phyloP scores from a whole-genome alignment of 2,329 filamentous ascomycete species.

The Daldinia eschscholtzii region DNA sequence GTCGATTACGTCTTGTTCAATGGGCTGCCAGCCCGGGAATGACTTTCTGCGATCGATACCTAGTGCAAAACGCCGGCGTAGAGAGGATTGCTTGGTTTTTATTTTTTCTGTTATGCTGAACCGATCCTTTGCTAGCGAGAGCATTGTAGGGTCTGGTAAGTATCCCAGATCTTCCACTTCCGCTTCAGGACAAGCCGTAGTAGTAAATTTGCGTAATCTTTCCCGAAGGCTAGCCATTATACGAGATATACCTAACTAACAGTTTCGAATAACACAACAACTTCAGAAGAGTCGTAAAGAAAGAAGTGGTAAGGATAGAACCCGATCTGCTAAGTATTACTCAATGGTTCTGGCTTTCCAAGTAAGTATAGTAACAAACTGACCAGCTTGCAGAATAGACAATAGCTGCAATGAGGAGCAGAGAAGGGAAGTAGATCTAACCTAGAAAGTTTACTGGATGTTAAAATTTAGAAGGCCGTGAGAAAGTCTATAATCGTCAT shows the following conservation, averaged over 20 bases:
- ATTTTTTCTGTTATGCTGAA: background rate
- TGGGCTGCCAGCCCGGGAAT: constrained; percentile 8
- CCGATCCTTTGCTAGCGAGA: background rate
- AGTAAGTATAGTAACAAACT: constrained; percentile 28
- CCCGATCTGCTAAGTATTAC: constrained; percentile 14
- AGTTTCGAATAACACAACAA: constrained; percentile 2
- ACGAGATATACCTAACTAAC: constrained; percentile 5
- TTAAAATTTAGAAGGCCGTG: background rate
- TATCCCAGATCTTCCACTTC: constrained; percentile 1
- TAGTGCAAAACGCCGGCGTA: constrained; percentile 28
- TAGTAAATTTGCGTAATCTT: constrained; percentile 14
- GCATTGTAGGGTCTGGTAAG: background rate
- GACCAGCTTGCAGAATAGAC: constrained; percentile 7
- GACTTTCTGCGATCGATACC: constrained; percentile 24
- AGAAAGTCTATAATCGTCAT: background rate
- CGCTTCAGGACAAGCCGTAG: background rate
- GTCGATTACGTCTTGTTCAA: background rate
- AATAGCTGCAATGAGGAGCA: background rate
- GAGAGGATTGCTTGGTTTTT: constrained; percentile 7
- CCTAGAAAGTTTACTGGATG: background rate
- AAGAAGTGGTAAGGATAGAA: constrained; percentile 15
- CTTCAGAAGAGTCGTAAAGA: background rate
- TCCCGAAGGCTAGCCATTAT: constrained; percentile 30
- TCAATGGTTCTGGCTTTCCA: constrained; percentile 16
- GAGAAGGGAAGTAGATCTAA: background rate